Evolutionary conservation across 2,329 filamentous ascomycete species (phyloP).

Genomic region (Fonsecaea pugnacius): DNA sequence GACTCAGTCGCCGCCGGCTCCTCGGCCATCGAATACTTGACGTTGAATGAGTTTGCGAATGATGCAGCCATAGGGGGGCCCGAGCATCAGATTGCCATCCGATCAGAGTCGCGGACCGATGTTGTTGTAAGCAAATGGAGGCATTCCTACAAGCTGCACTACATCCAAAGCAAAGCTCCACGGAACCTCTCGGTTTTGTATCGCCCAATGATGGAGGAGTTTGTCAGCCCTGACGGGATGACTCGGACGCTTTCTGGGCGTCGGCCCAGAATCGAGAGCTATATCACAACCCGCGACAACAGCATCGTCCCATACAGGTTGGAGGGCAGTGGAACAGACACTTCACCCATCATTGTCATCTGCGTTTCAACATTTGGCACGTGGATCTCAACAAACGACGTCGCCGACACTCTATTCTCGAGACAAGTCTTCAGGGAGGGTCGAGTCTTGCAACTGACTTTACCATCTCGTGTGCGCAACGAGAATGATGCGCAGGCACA

Average conservation of each 20-base stretch:
- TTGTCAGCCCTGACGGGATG: constrained; percentile 59
- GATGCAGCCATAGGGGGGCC: constrained; percentile 61
- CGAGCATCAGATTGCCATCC: constrained; percentile 23
- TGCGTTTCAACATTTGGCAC: too few species aligned
- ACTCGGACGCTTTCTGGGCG: constrained; percentile 57
- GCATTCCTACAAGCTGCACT: constrained; percentile 69
- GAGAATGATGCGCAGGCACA: too few species aligned
- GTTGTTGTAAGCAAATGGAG: constrained; percentile 62
- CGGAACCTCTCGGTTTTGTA: constrained; percentile 44
- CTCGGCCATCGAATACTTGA: constrained; percentile 62
- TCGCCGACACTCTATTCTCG: too few species aligned
- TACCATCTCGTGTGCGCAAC: too few species aligned
- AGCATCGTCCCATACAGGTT: constrained; percentile 70
- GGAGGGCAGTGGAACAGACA: too few species aligned
- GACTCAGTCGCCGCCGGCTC: constrained; percentile 28
- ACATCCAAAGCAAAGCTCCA: constrained; percentile 72
- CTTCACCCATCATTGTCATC: too few species aligned
- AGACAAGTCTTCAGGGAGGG: too few species aligned
- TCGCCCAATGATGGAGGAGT: constrained; percentile 64
- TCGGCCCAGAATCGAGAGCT: constrained; percentile 63
- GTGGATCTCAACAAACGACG: too few species aligned
- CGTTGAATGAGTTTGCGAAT: constrained; percentile 73
- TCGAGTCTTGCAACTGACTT: too few species aligned
- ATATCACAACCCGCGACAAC: constrained; percentile 69
- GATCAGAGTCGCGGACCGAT: constrained; percentile 1